phyloP scores from a whole-genome alignment of 192 early-diverging fungal genomes.

The Borealophlyctis nickersoniae region DNA sequence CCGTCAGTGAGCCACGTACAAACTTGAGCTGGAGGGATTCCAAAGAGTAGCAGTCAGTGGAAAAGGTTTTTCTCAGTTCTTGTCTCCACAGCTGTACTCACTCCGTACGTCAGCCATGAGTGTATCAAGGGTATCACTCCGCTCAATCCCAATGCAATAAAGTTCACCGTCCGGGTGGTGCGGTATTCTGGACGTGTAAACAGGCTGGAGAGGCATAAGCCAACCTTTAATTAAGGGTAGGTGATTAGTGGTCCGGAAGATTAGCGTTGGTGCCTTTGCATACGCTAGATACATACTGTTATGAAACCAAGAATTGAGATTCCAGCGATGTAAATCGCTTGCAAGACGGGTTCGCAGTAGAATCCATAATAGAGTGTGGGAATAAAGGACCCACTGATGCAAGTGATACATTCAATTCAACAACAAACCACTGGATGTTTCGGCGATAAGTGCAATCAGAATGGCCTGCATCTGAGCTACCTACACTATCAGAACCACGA shows the following conservation, averaged over 20 bases:
- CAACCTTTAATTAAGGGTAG: no score
- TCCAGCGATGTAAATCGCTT: slow-evolving; percentile 53
- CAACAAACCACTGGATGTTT: background rate
- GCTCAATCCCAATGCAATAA: slow-evolving; percentile 23
- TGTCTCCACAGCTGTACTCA: background rate
- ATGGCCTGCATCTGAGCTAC: no score
- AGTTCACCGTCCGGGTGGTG: slow-evolving; percentile 18
- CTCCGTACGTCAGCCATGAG: slow-evolving; percentile 24
- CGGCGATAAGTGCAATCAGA: background rate
- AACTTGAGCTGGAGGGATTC: background rate
- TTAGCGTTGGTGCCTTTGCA: no score
- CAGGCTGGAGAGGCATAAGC: background rate
- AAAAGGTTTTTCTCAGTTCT: background rate
- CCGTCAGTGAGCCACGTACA: background rate
- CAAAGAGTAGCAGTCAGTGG: background rate
- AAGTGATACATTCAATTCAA: background rate
- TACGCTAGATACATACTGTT: no score
- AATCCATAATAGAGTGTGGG: slow-evolving; percentile 61
- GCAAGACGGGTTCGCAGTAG: slow-evolving; percentile 58
- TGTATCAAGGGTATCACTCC: slow-evolving; percentile 22
- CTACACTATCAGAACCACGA: slow-evolving; percentile 76
- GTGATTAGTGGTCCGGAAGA: no score
- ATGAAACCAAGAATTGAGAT: slow-evolving; percentile 62
- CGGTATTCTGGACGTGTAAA: slow-evolving; percentile 18
- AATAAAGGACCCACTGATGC: slow-evolving; percentile 41